phyloP scores from a whole-genome alignment of 805 yeast species.

The Scheffersomyces amazonensis region DNA sequence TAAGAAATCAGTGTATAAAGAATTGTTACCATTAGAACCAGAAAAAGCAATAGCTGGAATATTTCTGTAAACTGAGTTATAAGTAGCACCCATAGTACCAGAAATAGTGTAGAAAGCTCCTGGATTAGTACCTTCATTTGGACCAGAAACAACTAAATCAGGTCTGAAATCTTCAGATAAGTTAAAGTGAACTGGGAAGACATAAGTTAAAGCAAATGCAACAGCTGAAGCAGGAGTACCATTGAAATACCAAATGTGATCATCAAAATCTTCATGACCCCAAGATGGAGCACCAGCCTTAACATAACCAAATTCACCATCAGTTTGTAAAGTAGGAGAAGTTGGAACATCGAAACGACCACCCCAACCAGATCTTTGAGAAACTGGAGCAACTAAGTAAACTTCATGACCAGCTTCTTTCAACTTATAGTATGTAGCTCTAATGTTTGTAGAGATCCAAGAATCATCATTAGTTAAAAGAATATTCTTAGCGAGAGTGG shows the following conservation, averaged over 20 bases:
- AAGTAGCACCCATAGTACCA: slow-evolving; percentile 54
- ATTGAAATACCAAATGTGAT: slow-evolving; percentile 53
- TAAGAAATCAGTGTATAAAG: slow-evolving; percentile 45
- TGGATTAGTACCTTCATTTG: slow-evolving; percentile 51
- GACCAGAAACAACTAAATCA: slow-evolving; percentile 52
- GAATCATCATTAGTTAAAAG: slow-evolving; percentile 51
- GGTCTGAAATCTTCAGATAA: slow-evolving; percentile 30
- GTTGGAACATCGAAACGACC: slow-evolving; percentile 49
- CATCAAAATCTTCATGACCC: slow-evolving; percentile 44
- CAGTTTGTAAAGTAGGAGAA: slow-evolving; percentile 33
- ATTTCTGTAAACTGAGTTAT: slow-evolving; percentile 46
- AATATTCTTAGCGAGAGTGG: slow-evolving; percentile 20
- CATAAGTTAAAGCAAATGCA: slow-evolving; percentile 45
- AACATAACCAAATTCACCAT: slow-evolving; percentile 48
- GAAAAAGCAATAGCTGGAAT: slow-evolving; percentile 50
- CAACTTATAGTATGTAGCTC: slow-evolving; percentile 51
- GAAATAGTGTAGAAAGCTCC: slow-evolving; percentile 38
- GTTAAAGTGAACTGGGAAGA: slow-evolving; percentile 43
- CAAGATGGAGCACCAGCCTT: slow-evolving; percentile 51
- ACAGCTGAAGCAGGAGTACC: slow-evolving; percentile 56
- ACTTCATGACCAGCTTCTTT: slow-evolving; percentile 48
- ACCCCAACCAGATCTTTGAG: slow-evolving; percentile 53
- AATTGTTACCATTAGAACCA: slow-evolving; percentile 49
- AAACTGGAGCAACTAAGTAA: slow-evolving; percentile 49
- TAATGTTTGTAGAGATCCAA: slow-evolving; percentile 55